Conservation (phyloP, 306 rosid genomes). For the Phaseolus lunatus region DNA sequence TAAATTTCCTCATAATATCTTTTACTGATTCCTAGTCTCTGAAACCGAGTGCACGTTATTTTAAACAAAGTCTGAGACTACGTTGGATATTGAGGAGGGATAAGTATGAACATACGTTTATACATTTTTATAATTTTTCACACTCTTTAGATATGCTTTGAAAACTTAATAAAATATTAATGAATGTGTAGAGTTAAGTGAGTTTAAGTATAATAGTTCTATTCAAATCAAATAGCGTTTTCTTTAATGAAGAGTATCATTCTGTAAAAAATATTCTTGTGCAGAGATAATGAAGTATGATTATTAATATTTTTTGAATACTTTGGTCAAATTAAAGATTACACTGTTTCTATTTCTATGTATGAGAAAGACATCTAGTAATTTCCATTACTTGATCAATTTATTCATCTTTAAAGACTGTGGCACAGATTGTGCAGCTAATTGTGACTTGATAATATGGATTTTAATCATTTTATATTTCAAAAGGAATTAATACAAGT, state of each 20-base stretch:
- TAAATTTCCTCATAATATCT: neutral
- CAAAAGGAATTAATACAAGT: neutral
- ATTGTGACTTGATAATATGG: neutral
- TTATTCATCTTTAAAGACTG: neutral
- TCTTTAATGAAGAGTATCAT: neutral
- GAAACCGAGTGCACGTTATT: constrained; percentile 3
- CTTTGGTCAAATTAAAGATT: neutral
- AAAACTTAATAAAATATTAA: neutral
- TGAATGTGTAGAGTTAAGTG: neutral
- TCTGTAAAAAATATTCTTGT: neutral
- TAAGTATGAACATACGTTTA: neutral
- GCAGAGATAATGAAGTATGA: neutral
- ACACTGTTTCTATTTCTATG: neutral
- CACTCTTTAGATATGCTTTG: neutral
- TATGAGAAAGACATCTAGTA: too few relatives aligned
- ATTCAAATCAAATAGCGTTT: too few relatives aligned
- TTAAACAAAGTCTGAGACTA: neutral
- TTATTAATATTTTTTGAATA: neutral
- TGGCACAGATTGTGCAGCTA: neutral
- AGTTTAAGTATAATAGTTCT: neutral
- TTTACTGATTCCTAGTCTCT: neutral
- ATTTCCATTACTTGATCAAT: constrained; percentile 1
- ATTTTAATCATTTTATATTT: neutral
- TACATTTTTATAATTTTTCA: neutral
- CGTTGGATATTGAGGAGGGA: neutral